A percentile compares a stretch with the other conserved stretches of the same genome.
Conservation (phyloP, 1,284 basidiomycete genomes). For the Cryptococcus sp. region DNA sequence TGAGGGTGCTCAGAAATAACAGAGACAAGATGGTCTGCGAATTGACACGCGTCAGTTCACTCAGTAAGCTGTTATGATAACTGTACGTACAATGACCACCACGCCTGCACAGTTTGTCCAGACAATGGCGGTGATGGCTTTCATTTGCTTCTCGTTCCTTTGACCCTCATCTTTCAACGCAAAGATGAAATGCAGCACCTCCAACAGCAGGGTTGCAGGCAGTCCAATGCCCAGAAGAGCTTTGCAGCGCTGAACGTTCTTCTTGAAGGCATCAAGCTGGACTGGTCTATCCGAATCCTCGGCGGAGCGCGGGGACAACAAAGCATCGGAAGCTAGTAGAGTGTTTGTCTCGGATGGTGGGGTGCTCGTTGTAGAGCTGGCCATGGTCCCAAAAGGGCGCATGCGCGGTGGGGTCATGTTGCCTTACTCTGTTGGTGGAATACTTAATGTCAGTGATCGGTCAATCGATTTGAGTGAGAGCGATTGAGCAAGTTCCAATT, state of each 20-base stretch:
- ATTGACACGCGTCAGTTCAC: background rate
- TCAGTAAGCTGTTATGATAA: too few relatives aligned
- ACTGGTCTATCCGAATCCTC: constrained; percentile 26
- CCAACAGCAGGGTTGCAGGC: constrained; percentile 11
- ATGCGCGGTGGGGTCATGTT: too few relatives aligned
- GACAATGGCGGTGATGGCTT: background rate
- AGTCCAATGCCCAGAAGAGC: constrained; percentile 15
- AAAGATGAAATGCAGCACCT: constrained; percentile 12
- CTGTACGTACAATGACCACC: constrained; percentile 6
- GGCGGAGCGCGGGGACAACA: background rate
- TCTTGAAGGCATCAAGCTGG: constrained; percentile 18
- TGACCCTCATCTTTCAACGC: constrained; percentile 1
- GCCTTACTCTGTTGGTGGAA: too few relatives aligned
- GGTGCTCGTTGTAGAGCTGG: too few relatives aligned
- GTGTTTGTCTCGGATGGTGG: constrained; percentile 21
- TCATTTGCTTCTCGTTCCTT: background rate
- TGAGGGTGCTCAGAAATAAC: constrained; percentile 7
- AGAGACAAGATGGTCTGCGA: background rate
- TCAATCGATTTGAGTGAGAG: too few relatives aligned
- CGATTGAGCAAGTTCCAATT: too few relatives aligned
- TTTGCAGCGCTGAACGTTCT: constrained; percentile 25
- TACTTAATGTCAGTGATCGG: too few relatives aligned
- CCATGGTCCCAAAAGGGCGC: too few relatives aligned
- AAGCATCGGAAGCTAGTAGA: constrained; percentile 8
- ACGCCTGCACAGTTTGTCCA: constrained; percentile 6